A percentile compares a stretch with the other conserved stretches of the same genome.
Conservation (phyloP, 108 stramenopile species). For the Discostella stelligeroides region DNA sequence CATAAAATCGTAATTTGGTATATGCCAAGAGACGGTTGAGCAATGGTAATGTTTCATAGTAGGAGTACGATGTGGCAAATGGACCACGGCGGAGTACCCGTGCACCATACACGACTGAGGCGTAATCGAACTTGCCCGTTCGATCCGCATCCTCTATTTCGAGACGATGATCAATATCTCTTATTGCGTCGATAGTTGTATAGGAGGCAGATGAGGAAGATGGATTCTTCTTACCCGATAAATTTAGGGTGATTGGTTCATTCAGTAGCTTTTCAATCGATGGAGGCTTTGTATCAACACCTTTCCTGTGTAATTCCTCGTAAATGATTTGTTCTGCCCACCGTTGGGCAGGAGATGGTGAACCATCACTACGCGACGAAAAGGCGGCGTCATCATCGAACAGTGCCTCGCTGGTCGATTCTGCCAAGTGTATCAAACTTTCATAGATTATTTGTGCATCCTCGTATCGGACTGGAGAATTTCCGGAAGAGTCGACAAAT, state of each 20-base stretch:
- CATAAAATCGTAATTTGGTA: constrained; percentile 68
- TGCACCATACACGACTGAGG: constrained; percentile 67
- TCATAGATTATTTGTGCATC: constrained; percentile 35
- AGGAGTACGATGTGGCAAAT: constrained; percentile 66
- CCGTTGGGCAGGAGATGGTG: constrained; percentile 23
- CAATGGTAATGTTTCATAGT: constrained; percentile 65
- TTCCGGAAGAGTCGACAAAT: constrained; percentile 31
- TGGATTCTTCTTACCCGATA: no score
- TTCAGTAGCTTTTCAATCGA: constrained; percentile 6
- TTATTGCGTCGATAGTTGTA: constrained; percentile 22
- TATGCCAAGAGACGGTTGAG: constrained; percentile 66
- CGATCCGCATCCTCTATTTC: constrained; percentile 70
- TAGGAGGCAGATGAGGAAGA: constrained; percentile 16
- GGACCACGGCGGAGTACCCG: constrained; percentile 60
- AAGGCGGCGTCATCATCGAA: neutral
- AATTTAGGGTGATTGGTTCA: constrained; percentile 8
- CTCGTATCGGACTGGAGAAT: constrained; percentile 33
- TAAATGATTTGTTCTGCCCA: constrained; percentile 44
- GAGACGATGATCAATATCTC: constrained; percentile 54
- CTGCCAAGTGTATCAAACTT: constrained; percentile 25
- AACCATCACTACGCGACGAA: constrained; percentile 4
- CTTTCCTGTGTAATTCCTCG: constrained; percentile 34
- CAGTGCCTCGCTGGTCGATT: constrained; percentile 24
- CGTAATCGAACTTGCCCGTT: constrained; percentile 70
- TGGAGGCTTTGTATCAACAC: constrained; percentile 18